Conservation (phyloP, 768 basidiomycete genomes). For the Hericium coralloides region DNA sequence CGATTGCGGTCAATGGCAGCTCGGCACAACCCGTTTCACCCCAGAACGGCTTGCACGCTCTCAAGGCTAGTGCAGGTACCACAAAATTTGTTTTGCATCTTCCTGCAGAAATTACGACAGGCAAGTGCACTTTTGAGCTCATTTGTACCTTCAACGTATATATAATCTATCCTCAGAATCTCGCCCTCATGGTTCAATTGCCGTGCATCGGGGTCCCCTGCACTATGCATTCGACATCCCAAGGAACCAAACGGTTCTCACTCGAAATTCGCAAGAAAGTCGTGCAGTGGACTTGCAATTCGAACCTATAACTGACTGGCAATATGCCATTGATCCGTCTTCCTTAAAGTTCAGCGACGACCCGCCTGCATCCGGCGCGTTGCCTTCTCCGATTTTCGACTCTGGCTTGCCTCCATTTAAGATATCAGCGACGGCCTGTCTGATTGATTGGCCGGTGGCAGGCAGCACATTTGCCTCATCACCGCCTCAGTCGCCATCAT, state of each 20-base stretch:
- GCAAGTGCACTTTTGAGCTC: background rate
- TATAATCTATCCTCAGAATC: constrained; percentile 36
- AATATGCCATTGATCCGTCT: constrained; percentile 43
- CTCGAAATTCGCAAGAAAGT: constrained; percentile 33
- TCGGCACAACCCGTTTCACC: constrained; percentile 29
- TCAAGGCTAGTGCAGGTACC: background rate
- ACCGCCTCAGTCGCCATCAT: constrained; percentile 35
- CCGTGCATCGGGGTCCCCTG: constrained; percentile 44
- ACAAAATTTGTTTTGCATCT: background rate
- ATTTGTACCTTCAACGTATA: constrained; percentile 24
- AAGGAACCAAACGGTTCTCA: constrained; percentile 27
- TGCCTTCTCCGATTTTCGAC: constrained; percentile 40
- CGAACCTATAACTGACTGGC: constrained; percentile 39
- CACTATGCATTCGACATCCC: constrained; percentile 47
- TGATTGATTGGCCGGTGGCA: constrained; percentile 31
- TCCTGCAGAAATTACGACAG: background rate
- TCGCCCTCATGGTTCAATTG: constrained; percentile 42
- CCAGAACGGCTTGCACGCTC: constrained; percentile 31
- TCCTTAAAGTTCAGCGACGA: constrained; percentile 27
- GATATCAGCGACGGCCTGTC: constrained; percentile 36
- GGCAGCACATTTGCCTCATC: constrained; percentile 40
- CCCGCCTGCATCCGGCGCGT: constrained; percentile 23
- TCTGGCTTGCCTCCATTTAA: constrained; percentile 33
- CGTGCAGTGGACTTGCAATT: constrained; percentile 42
- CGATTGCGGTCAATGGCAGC: constrained; percentile 31